phyloP scores from a whole-genome alignment of 2,329 filamentous ascomycete genomes.

The Bipolaris victoriae region DNA sequence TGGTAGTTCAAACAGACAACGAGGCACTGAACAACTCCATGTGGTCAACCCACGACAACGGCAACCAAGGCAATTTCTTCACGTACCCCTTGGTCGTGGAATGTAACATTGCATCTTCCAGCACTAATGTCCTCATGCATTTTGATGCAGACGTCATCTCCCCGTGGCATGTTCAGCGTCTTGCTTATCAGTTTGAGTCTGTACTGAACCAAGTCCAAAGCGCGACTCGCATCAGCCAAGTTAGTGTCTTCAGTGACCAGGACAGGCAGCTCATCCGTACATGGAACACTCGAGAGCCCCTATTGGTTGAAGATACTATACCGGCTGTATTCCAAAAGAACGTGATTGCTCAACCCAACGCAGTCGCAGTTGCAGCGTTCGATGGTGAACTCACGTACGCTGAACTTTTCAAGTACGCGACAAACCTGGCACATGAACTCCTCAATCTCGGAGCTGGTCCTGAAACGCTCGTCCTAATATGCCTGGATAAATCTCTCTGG shows the following conservation, averaged over 20 bases:
- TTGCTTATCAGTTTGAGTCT: slow-evolving; percentile 40
- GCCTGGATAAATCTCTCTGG: slow-evolving; percentile 47
- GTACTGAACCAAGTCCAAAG: slow-evolving; percentile 36
- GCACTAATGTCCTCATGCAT: slow-evolving; percentile 33
- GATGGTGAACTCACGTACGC: slow-evolving; percentile 41
- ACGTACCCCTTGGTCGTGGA: slow-evolving; percentile 44
- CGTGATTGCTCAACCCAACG: slow-evolving; percentile 23
- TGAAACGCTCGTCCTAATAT: slow-evolving; percentile 43
- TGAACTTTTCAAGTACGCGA: slow-evolving; percentile 31
- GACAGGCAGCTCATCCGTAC: slow-evolving; percentile 32
- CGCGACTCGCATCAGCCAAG: slow-evolving; percentile 28
- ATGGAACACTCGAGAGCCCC: slow-evolving; percentile 34
- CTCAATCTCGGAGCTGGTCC: slow-evolving; percentile 41
- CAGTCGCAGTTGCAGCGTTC: slow-evolving; percentile 35
- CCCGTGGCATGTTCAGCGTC: slow-evolving; percentile 36
- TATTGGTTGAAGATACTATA: slow-evolving; percentile 33
- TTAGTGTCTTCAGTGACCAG: slow-evolving; percentile 36
- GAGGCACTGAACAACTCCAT: slow-evolving; percentile 32
- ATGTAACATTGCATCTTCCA: slow-evolving; percentile 30
- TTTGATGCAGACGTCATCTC: slow-evolving; percentile 39
- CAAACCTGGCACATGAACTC: slow-evolving; percentile 38
- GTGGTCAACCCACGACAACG: slow-evolving; percentile 39
- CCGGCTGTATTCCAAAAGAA: slow-evolving; percentile 34
- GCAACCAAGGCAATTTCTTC: slow-evolving; percentile 41
- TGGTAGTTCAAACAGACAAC: slow-evolving; percentile 58